These are phyloP conservation scores for Theobroma cacao DNA, from an alignment of 345 rosid genomes.

Conservation along the genomic window DNA sequence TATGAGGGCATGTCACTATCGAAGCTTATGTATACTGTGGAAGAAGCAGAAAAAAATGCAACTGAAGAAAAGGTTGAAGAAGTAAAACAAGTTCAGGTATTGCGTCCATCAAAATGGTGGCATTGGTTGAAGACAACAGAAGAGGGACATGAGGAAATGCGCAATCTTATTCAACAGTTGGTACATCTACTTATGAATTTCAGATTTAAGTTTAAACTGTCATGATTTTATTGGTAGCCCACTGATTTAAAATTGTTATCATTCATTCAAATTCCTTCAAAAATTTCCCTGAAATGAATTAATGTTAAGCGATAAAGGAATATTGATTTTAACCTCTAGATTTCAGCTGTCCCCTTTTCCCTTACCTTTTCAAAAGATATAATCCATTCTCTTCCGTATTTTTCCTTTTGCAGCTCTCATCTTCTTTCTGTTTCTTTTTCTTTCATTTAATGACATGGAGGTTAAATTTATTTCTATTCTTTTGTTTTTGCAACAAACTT, in stretches of 20 bases:
- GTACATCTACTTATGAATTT: slow-evolving; percentile 37
- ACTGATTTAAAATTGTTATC: not conserved
- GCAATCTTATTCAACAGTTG: slow-evolving; percentile 78
- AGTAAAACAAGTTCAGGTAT: slow-evolving; percentile 50
- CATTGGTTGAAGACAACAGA: slow-evolving; percentile 87
- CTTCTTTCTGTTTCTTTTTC: not conserved
- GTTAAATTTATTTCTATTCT: not conserved
- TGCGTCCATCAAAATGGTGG: slow-evolving; percentile 96
- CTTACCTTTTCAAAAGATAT: not conserved
- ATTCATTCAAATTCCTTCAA: not conserved
- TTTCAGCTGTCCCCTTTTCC: not conserved
- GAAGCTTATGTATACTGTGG: slow-evolving; percentile 73
- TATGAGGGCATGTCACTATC: slow-evolving; percentile 89
- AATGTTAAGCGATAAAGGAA: not conserved
- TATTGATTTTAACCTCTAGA: not conserved
- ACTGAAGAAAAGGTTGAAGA: slow-evolving; percentile 48
- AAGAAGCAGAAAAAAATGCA: slow-evolving; percentile 46
- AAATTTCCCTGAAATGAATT: not conserved
- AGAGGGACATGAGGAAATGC: slow-evolving; percentile 85
- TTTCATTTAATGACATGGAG: not conserved
- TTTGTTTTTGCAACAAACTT: not conserved
- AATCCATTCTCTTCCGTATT: not conserved
- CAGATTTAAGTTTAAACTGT: not conserved
- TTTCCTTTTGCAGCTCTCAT: not conserved
- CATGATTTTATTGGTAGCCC: not conserved